These are phyloP conservation scores for Tulasnella sp. DNA, from an alignment of 768 basidiomycete genomes.

Conservation along the genomic window DNA sequence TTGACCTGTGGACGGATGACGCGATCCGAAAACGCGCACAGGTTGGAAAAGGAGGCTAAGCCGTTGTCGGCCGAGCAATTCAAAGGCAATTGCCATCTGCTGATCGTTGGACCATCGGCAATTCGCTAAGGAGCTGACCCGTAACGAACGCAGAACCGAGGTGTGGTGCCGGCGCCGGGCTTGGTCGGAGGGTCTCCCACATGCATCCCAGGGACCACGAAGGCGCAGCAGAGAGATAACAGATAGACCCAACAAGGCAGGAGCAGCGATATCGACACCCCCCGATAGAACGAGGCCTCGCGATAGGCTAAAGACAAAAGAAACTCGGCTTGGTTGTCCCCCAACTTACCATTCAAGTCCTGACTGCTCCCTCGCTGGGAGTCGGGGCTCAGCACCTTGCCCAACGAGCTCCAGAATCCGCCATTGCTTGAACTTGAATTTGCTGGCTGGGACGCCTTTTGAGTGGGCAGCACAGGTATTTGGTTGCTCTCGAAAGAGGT, in stretches of 20 bases:
- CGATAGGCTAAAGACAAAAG: conserved; percentile 15
- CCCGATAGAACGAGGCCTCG: neutral
- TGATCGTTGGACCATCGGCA: neutral
- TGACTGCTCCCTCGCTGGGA: conserved; percentile 1
- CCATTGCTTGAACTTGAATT: neutral
- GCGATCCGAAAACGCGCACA: conserved; percentile 16
- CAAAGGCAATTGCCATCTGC: conserved; percentile 11
- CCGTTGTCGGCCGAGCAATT: neutral
- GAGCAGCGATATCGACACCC: neutral
- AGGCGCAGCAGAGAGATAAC: neutral
- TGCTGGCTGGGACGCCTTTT: neutral
- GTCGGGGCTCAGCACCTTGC: conserved; percentile 4
- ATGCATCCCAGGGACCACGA: neutral
- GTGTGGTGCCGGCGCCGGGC: neutral
- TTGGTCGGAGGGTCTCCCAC: neutral
- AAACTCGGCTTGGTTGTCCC: neutral
- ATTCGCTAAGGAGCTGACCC: neutral
- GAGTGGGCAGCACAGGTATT: neutral
- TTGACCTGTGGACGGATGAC: conserved; percentile 19
- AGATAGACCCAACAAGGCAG: neutral
- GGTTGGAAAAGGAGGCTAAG: neutral
- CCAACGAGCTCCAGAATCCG: conserved; percentile 4
- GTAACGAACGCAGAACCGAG: neutral
- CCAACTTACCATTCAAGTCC: conserved; percentile 2
- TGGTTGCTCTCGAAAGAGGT: neutral